A percentile compares a stretch with the other conserved stretches of the same genome.
Conservation (phyloP, 2,329 filamentous ascomycete genomes). For the Penicillium italicum region DNA sequence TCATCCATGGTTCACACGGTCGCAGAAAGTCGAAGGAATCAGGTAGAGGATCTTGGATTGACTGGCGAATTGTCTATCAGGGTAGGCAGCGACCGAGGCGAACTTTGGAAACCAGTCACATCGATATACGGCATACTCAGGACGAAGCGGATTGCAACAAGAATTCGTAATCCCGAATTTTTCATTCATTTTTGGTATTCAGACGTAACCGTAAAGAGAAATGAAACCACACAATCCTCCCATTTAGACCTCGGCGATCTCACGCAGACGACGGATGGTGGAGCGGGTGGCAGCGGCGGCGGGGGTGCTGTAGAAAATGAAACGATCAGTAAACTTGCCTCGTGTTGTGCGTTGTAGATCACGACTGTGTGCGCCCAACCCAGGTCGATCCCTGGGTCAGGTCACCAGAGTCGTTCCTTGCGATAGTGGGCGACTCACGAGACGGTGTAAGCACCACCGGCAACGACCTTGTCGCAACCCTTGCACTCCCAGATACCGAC, state of each 20-base stretch:
- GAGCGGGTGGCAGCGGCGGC: conserved; percentile 92
- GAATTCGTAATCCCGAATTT: conserved; percentile 28
- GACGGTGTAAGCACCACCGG: conserved; percentile 90
- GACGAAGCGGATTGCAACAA: conserved; percentile 23
- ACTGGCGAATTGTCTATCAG: neutral
- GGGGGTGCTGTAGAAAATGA: conserved; percentile 62
- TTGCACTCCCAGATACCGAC: conserved; percentile 98
- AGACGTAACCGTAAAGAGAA: conserved; percentile 36
- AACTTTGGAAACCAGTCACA: conserved; percentile 2
- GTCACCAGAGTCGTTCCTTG: neutral
- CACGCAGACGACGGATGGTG: conserved; percentile 92
- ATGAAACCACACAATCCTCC: conserved; percentile 34
- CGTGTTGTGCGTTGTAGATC: neutral
- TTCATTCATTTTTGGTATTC: conserved; percentile 39
- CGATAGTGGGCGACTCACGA: conserved; percentile 66
- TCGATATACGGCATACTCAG: conserved; percentile 20
- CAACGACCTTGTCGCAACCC: conserved; percentile 89
- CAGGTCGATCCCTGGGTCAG: neutral
- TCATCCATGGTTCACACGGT: neutral
- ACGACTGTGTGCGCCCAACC: neutral
- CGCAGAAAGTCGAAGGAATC: neutral
- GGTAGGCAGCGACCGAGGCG: neutral
- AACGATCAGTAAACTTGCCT: conserved; percentile 2
- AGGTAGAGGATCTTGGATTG: neutral
- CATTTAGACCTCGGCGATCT: conserved; percentile 81